Conservation (phyloP, 2,329 filamentous ascomycete species). For the Fusarium tanahbumbuense region DNA sequence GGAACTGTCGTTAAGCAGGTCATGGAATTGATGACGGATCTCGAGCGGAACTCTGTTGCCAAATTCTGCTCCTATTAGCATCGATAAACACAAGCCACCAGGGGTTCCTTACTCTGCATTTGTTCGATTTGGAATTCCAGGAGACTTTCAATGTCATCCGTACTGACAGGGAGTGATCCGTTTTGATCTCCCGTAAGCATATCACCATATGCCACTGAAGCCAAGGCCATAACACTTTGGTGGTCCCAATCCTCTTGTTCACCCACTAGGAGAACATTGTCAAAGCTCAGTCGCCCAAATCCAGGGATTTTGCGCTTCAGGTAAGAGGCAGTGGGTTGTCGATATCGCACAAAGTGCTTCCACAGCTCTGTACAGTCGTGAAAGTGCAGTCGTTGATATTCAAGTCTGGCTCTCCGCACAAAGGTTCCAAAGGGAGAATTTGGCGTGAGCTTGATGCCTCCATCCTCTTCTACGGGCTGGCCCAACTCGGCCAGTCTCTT, state of each 20-base stretch:
- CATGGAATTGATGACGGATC: constrained; percentile 76
- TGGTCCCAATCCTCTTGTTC: constrained; percentile 63
- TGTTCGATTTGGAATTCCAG: constrained; percentile 90
- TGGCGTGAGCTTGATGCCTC: constrained; percentile 72
- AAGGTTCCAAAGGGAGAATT: constrained; percentile 86
- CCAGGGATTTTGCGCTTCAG: constrained; percentile 72
- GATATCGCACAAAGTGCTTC: constrained; percentile 84
- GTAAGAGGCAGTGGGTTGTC: constrained; percentile 76
- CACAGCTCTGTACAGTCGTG: constrained; percentile 82
- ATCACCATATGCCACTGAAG: constrained; percentile 63
- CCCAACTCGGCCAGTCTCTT: constrained; percentile 64
- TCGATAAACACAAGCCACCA: not conserved
- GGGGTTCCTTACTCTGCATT: constrained; percentile 75
- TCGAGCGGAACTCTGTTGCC: constrained; percentile 82
- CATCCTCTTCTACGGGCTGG: constrained; percentile 57
- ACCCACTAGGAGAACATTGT: constrained; percentile 64
- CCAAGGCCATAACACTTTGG: constrained; percentile 58
- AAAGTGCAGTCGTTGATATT: constrained; percentile 85
- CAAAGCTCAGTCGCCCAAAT: constrained; percentile 68
- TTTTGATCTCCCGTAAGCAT: constrained; percentile 59
- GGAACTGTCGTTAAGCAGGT: constrained; percentile 74
- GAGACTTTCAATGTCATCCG: constrained; percentile 82
- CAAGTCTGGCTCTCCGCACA: constrained; percentile 78
- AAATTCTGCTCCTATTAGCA: constrained; percentile 62
- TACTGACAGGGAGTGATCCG: constrained; percentile 68